Evolutionary conservation across 768 basidiomycete species (phyloP).

Genomic region (Jaapia argillacea): DNA sequence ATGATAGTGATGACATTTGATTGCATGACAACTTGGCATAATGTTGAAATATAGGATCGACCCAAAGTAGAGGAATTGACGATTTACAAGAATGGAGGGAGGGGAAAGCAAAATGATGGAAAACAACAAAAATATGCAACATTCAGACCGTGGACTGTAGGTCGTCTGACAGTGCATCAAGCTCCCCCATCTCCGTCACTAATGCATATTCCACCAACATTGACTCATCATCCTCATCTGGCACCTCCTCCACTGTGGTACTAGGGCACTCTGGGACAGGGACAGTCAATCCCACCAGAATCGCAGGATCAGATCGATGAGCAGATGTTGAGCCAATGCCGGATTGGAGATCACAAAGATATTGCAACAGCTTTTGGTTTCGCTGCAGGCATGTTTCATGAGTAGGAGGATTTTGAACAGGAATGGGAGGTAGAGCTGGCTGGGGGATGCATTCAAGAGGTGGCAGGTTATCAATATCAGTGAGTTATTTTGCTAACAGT

Average conservation of each 20-base stretch:
- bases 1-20: too few relatives aligned
- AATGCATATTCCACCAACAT: slow-evolving; percentile 77
- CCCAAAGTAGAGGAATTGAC: too few relatives aligned
- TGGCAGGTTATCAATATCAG: slow-evolving; percentile 9
- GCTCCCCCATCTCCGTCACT: slow-evolving; percentile 71
- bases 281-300: slow-evolving; percentile 1
- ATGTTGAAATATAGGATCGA: too few relatives aligned
- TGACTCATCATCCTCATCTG: slow-evolving; percentile 80
- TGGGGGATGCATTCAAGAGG: slow-evolving; percentile 2
- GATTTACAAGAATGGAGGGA: too few relatives aligned
- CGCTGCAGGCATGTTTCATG: neutral
- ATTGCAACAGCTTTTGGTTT: neutral
- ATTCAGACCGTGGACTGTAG: too few relatives aligned
- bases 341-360: neutral
- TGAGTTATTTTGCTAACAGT: neutral
- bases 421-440: slow-evolving; percentile 2
- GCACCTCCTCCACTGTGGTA: slow-evolving; percentile 15
- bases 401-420: slow-evolving; percentile 7
- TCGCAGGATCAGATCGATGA: neutral
- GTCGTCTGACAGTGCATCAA: slow-evolving; percentile 59
- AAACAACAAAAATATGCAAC: too few relatives aligned
- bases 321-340: neutral
- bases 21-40: too few relatives aligned
- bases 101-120: too few relatives aligned
- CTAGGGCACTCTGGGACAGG: slow-evolving; percentile 2